phyloP scores from a whole-genome alignment of 1,284 basidiomycete species.

The Wallemia mellicola region DNA sequence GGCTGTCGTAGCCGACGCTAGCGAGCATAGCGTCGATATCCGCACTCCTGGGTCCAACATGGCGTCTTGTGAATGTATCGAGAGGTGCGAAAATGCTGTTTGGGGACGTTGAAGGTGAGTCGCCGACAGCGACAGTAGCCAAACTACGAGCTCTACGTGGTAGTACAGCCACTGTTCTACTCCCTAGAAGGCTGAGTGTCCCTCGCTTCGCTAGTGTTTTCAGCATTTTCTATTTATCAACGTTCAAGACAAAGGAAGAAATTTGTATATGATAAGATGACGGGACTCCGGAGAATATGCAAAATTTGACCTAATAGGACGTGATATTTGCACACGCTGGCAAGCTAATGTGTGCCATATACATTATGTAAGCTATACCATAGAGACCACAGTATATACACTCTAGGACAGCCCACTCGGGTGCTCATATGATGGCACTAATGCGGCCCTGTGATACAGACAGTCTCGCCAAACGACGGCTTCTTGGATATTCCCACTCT shows the following conservation, averaged over 20 bases:
- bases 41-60: constrained; percentile 54
- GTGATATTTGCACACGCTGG: no score
- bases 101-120: background rate
- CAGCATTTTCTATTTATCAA: background rate
- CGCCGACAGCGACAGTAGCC: background rate
- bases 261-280: background rate
- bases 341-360: no score
- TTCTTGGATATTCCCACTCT: no score
- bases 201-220: background rate
- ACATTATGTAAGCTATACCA: no score
- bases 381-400: background rate
- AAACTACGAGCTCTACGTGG: background rate
- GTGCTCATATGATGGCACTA: background rate
- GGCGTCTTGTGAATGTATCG: constrained; percentile 61
- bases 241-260: background rate
- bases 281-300: background rate
- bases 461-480: no score
- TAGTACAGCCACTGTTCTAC: background rate
- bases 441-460: background rate
- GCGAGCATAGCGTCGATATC: constrained; percentile 52
- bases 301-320: no score
- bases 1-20: constrained; percentile 44
- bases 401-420: background rate
- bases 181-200: background rate
- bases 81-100: constrained; percentile 34